Evolutionary conservation across 225 moss, liverwort and hornwort species (phyloP).

Genomic region (Anthoceros angustus): DNA sequence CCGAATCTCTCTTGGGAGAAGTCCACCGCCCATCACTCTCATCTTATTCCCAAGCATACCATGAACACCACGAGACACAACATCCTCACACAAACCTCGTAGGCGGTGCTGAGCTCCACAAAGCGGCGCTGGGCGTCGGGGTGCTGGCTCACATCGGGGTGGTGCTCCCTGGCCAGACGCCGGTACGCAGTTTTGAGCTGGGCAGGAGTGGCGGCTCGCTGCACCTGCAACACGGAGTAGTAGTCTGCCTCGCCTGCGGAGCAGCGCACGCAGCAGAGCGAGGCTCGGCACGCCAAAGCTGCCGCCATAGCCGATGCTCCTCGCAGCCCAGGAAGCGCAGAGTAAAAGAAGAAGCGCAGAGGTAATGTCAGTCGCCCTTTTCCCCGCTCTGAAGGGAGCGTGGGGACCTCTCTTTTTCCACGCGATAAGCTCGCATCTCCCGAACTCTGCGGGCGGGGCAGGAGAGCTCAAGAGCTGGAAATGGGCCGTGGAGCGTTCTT

Average conservation of each 20-base stretch:
- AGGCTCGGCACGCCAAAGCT: neutral
- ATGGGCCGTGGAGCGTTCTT: neutral
- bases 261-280: neutral
- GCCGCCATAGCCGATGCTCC: neutral
- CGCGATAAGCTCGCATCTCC: neutral
- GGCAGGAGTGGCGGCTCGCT: conserved; percentile 22
- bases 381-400: too few species aligned
- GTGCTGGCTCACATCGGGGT: conserved; percentile 50
- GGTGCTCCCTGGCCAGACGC: conserved; percentile 45
- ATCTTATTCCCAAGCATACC: neutral
- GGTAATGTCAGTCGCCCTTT: too few species aligned
- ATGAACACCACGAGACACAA: neutral
- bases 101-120: conserved; percentile 52
- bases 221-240: conserved; percentile 5
- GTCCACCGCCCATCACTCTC: neutral
- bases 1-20: neutral
- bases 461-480: neutral
- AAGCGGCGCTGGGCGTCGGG: conserved; percentile 47
- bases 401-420: neutral
- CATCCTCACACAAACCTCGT: conserved; percentile 24
- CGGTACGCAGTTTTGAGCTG: conserved; percentile 60
- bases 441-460: neutral
- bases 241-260: conserved; percentile 2
- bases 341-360: too few species aligned
- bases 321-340: neutral